Evolutionary conservation across 768 basidiomycete species (phyloP).

Genomic region (Podaxis sp.): DNA sequence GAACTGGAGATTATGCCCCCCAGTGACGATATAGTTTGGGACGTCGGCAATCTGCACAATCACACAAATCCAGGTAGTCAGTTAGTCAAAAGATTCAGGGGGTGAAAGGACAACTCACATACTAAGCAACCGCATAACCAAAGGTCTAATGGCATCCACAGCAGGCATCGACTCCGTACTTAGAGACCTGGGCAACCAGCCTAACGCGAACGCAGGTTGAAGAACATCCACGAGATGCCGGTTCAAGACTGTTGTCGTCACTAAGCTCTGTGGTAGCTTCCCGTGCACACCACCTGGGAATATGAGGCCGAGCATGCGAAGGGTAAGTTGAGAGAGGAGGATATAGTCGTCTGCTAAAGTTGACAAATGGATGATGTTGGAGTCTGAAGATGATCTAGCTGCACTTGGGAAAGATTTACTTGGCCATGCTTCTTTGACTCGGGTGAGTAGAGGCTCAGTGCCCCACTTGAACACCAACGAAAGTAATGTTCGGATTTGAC

Average conservation of each 20-base stretch:
- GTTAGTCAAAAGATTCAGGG: constrained; percentile 11
- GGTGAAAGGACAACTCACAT: constrained; percentile 41
- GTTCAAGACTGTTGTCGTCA: constrained; percentile 55
- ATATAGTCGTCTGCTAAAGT: constrained; percentile 37
- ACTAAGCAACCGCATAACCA: constrained; percentile 52
- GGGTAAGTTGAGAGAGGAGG: constrained; percentile 37
- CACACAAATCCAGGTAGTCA: constrained; percentile 12
- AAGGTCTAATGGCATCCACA: constrained; percentile 43
- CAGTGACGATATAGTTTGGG: constrained; percentile 62
- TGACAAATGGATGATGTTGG: constrained; percentile 42
- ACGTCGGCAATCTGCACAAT: constrained; percentile 51
- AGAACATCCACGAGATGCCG: constrained; percentile 56
- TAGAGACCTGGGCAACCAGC: constrained; percentile 64
- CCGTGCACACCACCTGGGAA: constrained; percentile 50
- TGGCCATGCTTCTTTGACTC: constrained; percentile 38
- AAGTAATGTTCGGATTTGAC: constrained; percentile 56
- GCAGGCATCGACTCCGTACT: constrained; percentile 32
- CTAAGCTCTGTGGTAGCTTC: constrained; percentile 49
- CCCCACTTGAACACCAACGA: constrained; percentile 75
- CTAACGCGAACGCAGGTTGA: constrained; percentile 55
- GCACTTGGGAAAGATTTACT: constrained; percentile 17
- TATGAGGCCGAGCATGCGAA: constrained; percentile 42
- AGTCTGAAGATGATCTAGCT: constrained; percentile 7
- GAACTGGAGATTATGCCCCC: constrained; percentile 51
- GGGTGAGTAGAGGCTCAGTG: constrained; percentile 45